phyloP scores from a whole-genome alignment of 257 asterid genomes.

The Vinca minor region DNA sequence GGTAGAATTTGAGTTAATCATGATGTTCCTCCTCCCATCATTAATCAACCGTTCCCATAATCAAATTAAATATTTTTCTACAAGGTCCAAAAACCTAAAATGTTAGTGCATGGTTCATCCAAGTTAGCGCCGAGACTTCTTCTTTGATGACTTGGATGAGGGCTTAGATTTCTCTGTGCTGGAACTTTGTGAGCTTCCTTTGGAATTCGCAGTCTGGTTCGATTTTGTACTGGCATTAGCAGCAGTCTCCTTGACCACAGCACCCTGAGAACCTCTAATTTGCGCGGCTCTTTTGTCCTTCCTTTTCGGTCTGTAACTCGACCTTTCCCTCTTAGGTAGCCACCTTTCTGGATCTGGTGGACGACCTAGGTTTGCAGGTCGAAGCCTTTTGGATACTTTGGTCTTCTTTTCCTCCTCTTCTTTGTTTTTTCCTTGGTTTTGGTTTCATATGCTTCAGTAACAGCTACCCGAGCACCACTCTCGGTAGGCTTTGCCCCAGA shows the following conservation, averaged over 20 bases:
- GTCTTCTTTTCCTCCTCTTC: conserved; percentile 95
- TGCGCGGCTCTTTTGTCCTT: conserved; percentile 92
- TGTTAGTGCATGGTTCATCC: not conserved
- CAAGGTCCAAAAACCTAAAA: not conserved
- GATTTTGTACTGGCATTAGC: conserved; percentile 32
- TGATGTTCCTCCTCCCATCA: no score
- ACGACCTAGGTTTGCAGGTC: conserved; percentile 85
- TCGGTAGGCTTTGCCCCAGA: conserved; percentile 74
- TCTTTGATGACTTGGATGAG: conserved; percentile 61
- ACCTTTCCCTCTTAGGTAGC: conserved; percentile 93
- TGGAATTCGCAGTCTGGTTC: conserved; percentile 39
- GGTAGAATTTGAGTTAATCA: no score
- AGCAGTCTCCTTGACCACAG: conserved; percentile 60
- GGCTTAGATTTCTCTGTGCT: conserved; percentile 44
- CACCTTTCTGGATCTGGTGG: conserved; percentile 96
- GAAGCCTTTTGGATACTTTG: conserved; percentile 85
- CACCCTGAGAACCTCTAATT: conserved; percentile 89
- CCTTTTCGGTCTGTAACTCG: conserved; percentile 80
- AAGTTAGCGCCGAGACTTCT: conserved; percentile 48
- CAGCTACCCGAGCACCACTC: conserved; percentile 23
- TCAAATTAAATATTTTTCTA: not conserved
- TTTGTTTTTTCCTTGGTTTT: conserved; percentile 70
- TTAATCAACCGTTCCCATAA: no score
- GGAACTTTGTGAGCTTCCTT: conserved; percentile 48
- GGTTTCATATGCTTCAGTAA: conserved; percentile 45